Base-by-base conservation (phyloP, 2,329 filamentous ascomycete genomes). In the Rhynchosporium secalis region DNA sequence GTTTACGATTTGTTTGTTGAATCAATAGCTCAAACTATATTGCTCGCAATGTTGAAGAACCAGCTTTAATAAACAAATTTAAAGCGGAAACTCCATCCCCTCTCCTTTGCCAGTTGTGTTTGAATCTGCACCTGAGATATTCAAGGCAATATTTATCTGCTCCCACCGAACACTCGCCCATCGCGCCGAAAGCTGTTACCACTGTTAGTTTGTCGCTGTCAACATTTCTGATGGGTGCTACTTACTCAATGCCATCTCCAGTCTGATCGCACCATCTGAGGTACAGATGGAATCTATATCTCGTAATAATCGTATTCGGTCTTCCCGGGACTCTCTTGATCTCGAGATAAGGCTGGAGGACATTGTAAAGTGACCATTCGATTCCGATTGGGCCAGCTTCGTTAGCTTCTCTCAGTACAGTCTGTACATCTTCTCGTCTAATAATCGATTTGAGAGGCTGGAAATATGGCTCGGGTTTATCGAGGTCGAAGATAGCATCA, bases 381-480 rank as follows among this genome's bases (percentile, higher is more conserved):
- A 29, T 33, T 12, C 31, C 28, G 28, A 20, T 29, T n/a, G 13
- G 13, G 7, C 8, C 46, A 31, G 26, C 26, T 12, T 31, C 10
- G 8, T 12, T 3, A 9, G 46, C 46, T 48, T 48, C 28, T 15
- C 10, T 48, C 26, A 48, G 10, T 3, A 10, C 8, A 10, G 15
- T 51, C 29, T 51, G 47, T 10, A 51, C 29, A 51, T 36, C 47
- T 51, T 51, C 47, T 36, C 47, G 29, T 29, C n/a, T n/a, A 15
- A 51, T 33, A 13, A 33, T 51, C 29, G 47, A 36, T n/a, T 7
- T 31, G 47, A 51, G 29, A 33, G 28, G 6, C 47, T 51, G 7
- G 29, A 51, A 51, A 29, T 33, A 51, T 1, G 28, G 29, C 29
- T 36, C 29, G 3, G 47, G 29, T 15, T 51, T 8, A 20, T 51